Conservation (phyloP, 2,329 filamentous ascomycete genomes). For the Monilinia laxa region DNA sequence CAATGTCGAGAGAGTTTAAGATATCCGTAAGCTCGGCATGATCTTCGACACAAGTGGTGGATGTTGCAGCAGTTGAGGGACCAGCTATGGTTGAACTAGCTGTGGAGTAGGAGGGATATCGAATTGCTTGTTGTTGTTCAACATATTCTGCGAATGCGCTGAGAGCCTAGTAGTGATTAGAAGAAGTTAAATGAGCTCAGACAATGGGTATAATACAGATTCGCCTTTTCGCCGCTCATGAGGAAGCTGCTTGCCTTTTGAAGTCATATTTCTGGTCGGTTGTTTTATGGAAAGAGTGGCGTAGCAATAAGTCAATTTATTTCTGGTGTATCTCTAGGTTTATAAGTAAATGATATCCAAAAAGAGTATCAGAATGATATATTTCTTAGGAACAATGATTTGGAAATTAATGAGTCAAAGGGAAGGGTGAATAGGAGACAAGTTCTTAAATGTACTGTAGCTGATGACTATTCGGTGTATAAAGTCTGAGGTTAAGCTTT, state of each 20-base stretch:
- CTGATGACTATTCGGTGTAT: slow-evolving; percentile 27
- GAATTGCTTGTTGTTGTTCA: slow-evolving; percentile 82
- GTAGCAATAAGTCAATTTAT: not conserved
- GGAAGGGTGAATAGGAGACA: too few relatives aligned
- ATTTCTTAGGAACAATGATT: not conserved
- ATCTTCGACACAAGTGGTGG: slow-evolving; percentile 50
- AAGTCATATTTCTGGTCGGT: slow-evolving; percentile 45
- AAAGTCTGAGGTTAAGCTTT: slow-evolving; percentile 33
- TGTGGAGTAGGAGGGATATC: slow-evolving; percentile 49
- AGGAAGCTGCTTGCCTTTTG: slow-evolving; percentile 58
- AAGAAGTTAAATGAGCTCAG: not conserved
- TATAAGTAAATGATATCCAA: slow-evolving; percentile 18
- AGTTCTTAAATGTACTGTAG: slow-evolving; percentile 11
- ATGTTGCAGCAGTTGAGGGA: slow-evolving; percentile 31
- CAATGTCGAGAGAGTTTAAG: slow-evolving; percentile 73
- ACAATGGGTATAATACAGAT: slow-evolving; percentile 56
- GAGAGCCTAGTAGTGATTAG: slow-evolving; percentile 56
- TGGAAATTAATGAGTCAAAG: not conserved
- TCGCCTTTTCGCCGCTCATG: slow-evolving; percentile 86
- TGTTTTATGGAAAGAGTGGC: not conserved
- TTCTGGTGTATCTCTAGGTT: slow-evolving; percentile 30
- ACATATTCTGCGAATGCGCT: slow-evolving; percentile 98
- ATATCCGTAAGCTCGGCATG: slow-evolving; percentile 80
- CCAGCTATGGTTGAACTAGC: slow-evolving; percentile 24
- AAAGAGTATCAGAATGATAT: not conserved